Conservation (phyloP, 495 filamentous ascomycete genomes). For the Daldinia concentrica region DNA sequence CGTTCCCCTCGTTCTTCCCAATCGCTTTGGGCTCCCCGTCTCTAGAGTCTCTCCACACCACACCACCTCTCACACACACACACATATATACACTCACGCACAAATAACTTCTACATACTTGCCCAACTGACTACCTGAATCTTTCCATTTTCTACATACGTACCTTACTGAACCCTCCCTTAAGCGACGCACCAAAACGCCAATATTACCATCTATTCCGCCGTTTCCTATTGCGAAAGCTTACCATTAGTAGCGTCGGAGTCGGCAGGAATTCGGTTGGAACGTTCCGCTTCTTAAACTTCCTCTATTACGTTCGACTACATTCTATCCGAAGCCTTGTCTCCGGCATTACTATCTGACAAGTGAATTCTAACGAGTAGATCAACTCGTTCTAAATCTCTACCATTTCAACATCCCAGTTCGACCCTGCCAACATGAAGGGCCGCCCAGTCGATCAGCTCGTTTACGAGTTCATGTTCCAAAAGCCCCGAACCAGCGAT, state of each 20-base stretch:
- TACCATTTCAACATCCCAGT: conserved; percentile 1
- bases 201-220: neutral
- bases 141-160: neutral
- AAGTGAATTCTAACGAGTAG: conserved; percentile 5
- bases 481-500: conserved; percentile 59
- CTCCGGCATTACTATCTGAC: neutral
- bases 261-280: neutral
- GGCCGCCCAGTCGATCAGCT: conserved; percentile 61
- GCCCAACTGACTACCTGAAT: neutral
- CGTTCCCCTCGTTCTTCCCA: conserved; percentile 24
- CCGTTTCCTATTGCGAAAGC: conserved; percentile 2
- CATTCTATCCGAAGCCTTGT: conserved; percentile 14
- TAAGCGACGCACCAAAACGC: neutral
- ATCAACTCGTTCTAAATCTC: conserved; percentile 3
- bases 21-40: neutral
- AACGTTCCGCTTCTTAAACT: conserved; percentile 6
- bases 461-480: conserved; percentile 65
- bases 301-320: conserved; percentile 15
- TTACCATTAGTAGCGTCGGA: conserved; percentile 11
- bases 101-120: neutral
- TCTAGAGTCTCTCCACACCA: conserved; percentile 6
- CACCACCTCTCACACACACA: neutral
- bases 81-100: neutral
- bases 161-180: neutral
- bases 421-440: conserved; percentile 56